Percentiles rank a stretch among this genome's conserved stretches.
These are phyloP conservation scores for Incumbomyces delicatus DNA, from an alignment of 2,329 filamentous ascomycete genomes.

Conservation along the genomic window DNA sequence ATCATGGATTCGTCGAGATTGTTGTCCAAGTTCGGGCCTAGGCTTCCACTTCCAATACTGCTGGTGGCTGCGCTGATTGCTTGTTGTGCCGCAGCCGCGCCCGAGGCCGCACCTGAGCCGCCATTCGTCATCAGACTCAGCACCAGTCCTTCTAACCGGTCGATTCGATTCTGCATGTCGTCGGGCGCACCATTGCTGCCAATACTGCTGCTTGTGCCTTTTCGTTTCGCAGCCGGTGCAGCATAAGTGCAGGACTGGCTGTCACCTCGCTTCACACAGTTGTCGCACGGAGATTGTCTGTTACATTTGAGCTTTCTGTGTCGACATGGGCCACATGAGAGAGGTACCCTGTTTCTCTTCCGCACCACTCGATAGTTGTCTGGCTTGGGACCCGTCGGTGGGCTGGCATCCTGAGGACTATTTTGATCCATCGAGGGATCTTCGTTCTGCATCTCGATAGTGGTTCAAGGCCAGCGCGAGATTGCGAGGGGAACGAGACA, in stretches of 20 bases:
- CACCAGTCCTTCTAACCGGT: conserved; percentile 84
- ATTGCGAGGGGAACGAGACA: too few relatives aligned
- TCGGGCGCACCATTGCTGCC: conserved; percentile 54
- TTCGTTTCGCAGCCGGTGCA: conserved; percentile 59
- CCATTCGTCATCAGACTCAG: conserved; percentile 90
- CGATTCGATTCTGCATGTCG: conserved; percentile 98
- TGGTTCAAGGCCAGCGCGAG: not conserved
- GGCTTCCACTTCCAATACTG: conserved; percentile 33
- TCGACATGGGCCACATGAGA: conserved; percentile 85
- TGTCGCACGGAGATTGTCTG: conserved; percentile 80
- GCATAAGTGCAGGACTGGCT: conserved; percentile 78
- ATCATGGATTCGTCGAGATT: conserved; percentile 23
- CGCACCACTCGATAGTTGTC: conserved; percentile 83
- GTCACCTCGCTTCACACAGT: conserved; percentile 82
- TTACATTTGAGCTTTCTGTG: conserved; percentile 96
- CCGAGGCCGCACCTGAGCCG: conserved; percentile 49
- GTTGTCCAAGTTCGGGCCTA: conserved; percentile 26
- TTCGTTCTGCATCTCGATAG: conserved; percentile 2
- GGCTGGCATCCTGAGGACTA: not conserved
- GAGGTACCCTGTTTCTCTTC: conserved; percentile 81
- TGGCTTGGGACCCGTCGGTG: conserved; percentile 62
- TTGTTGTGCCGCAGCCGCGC: conserved; percentile 50
- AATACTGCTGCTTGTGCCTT: conserved; percentile 48
- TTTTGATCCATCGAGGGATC: conserved; percentile 2
- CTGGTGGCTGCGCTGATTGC: conserved; percentile 17